Percentiles rank a stretch among this genome's conserved stretches.
phyloP scores from a whole-genome alignment of 2,329 filamentous ascomycete genomes.

The Ascomycota sp. region DNA sequence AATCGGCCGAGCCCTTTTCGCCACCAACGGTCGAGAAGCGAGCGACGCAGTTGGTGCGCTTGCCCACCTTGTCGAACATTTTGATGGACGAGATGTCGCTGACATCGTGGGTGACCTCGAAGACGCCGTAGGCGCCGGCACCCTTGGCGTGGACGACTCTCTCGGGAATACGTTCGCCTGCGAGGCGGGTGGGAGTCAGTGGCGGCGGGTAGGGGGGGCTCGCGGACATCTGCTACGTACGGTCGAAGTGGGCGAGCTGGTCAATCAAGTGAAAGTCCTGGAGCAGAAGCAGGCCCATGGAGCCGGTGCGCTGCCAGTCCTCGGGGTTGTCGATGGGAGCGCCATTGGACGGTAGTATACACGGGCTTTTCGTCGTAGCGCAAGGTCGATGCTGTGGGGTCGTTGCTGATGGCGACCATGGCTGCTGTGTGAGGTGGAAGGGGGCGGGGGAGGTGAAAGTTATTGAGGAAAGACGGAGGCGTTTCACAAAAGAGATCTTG shows the following conservation, averaged over 20 bases:
- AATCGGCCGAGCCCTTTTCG: slow-evolving; percentile 44
- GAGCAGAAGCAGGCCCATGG: slow-evolving; percentile 36
- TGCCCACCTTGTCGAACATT: slow-evolving; percentile 31
- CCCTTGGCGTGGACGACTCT: slow-evolving; percentile 17
- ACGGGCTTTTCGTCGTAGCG: slow-evolving; percentile 36
- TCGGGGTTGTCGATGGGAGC: slow-evolving; percentile 31
- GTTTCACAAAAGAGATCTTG: too few relatives aligned
- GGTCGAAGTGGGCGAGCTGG: slow-evolving; percentile 32
- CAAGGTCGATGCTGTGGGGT: slow-evolving; percentile 22
- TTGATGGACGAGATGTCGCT: slow-evolving; percentile 32
- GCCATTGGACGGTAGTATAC: slow-evolving; percentile 40
- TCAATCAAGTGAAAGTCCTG: slow-evolving; percentile 48
- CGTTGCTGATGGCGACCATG: slow-evolving; percentile 23
- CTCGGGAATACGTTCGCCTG: slow-evolving; percentile 25
- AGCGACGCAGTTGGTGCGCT: slow-evolving; percentile 35
- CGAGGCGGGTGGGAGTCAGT: too few relatives aligned
- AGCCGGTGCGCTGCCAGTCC: slow-evolving; percentile 28
- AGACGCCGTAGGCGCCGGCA: slow-evolving; percentile 30
- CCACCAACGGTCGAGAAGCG: slow-evolving; percentile 56
- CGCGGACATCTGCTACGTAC: slow-evolving; percentile 5
- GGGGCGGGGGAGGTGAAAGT: too few relatives aligned
- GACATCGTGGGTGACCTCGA: slow-evolving; percentile 37
- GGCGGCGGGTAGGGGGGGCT: not conserved
- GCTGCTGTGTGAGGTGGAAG: too few relatives aligned
- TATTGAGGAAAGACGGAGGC: too few relatives aligned